Conservation (phyloP, 192 early-diverging fungal species). For the Gryganskiella cystojenkinii region DNA sequence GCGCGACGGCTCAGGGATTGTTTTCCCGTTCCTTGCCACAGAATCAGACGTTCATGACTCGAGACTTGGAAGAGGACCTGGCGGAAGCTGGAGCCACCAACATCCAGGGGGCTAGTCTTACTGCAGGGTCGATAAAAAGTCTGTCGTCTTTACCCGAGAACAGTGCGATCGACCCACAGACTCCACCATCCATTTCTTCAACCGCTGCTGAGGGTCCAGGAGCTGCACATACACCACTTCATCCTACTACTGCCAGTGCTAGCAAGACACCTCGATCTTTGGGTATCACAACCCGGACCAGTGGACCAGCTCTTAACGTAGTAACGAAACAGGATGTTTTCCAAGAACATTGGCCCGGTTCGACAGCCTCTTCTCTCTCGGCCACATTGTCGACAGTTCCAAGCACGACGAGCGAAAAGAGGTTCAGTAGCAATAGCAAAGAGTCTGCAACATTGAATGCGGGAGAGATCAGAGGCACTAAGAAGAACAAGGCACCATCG, state of each 20-base stretch:
- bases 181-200: neutral
- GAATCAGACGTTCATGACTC: neutral
- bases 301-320: conserved; percentile 24
- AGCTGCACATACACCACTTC: neutral
- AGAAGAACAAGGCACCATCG: conserved; percentile 9
- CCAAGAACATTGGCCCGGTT: conserved; percentile 34
- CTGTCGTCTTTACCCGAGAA: neutral
- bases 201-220: neutral
- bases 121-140: conserved; percentile 7
- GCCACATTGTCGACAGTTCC: conserved; percentile 7
- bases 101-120: neutral
- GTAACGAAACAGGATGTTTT: conserved; percentile 44
- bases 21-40: conserved; percentile 10
- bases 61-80: neutral
- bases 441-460: neutral
- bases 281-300: conserved; percentile 13
- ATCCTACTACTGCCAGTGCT: neutral
- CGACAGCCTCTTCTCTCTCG: conserved; percentile 12
- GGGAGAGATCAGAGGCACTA: neutral
- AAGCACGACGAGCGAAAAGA: conserved; percentile 16
- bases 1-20: conserved; percentile 11
- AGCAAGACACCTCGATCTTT: conserved; percentile 21
- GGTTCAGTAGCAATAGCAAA: neutral
- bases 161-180: too few relatives aligned
- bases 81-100: neutral